Evolutionary conservation across 192 early-diverging fungal genomes (phyloP).

Genomic region (Entophlyctis luteolus): DNA sequence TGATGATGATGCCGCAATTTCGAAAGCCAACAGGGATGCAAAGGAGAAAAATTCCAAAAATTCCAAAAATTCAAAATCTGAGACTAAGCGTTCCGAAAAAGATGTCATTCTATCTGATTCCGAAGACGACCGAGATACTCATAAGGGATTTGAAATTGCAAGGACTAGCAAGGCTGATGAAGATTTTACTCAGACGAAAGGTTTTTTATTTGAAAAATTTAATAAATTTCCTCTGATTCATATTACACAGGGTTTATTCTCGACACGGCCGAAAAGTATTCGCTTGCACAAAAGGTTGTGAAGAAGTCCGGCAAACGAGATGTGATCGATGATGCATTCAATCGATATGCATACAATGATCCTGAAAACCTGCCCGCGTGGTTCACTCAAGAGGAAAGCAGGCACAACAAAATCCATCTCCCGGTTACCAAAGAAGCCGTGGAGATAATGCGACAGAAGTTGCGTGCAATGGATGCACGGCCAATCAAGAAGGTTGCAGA

Average conservation of each 20-base stretch:
- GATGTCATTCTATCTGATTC: slow-evolving; percentile 1
- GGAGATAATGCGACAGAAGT: slow-evolving; percentile 71
- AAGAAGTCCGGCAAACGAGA: slow-evolving; percentile 75
- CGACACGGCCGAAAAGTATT: slow-evolving; percentile 89
- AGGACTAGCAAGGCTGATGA: slow-evolving; percentile 24
- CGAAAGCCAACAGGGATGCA: slow-evolving; percentile 2
- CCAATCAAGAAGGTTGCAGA: slow-evolving; percentile 99
- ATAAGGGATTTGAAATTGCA: slow-evolving; percentile 54
- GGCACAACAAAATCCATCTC: slow-evolving; percentile 81
- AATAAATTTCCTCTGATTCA: neutral
- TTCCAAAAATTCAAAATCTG: neutral
- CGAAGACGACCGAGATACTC: slow-evolving; percentile 59
- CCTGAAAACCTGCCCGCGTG: slow-evolving; percentile 80
- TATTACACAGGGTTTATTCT: slow-evolving; percentile 55
- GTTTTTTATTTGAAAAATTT: neutral
- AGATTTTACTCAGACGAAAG: slow-evolving; percentile 25
- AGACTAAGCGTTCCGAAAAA: neutral
- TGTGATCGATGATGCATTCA: slow-evolving; percentile 88
- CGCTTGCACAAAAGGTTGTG: slow-evolving; percentile 77
- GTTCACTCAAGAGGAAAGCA: slow-evolving; percentile 88
- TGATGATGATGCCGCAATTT: slow-evolving; percentile 24
- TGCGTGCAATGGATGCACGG: slow-evolving; percentile 87
- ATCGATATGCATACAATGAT: slow-evolving; percentile 84
- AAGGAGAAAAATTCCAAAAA: slow-evolving; percentile 18
- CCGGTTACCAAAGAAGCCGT: slow-evolving; percentile 98